Percentiles rank a stretch among this genome's conserved stretches.
Conservation (phyloP, 176 grass and related monocot species). For the Eragrostis nindensis region DNA sequence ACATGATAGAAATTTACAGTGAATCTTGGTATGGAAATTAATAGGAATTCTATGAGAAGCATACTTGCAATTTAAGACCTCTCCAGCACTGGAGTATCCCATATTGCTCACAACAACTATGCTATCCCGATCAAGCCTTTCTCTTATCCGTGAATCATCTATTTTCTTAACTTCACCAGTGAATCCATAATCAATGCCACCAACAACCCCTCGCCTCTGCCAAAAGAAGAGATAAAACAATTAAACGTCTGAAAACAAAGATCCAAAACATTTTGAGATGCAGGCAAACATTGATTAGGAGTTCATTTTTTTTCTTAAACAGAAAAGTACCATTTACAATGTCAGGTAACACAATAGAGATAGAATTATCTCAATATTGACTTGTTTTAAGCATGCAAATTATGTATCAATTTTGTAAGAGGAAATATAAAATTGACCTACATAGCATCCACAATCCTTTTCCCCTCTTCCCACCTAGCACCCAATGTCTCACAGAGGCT, state of each 20-base stretch:
- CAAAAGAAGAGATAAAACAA: constrained; percentile 41
- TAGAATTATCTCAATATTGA: neutral
- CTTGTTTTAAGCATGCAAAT: too few species aligned
- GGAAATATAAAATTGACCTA: neutral
- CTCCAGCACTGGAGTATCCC: constrained; percentile 86
- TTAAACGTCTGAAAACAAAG: constrained; percentile 20
- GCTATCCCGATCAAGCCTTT: constrained; percentile 87
- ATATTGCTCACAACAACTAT: constrained; percentile 93
- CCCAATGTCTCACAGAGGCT: too few species aligned
- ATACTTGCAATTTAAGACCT: constrained; percentile 98
- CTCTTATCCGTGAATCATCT: constrained; percentile 87
- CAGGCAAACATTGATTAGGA: neutral
- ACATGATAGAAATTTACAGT: neutral
- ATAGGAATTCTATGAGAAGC: constrained; percentile 25
- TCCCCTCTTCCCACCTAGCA: neutral
- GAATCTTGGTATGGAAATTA: constrained; percentile 24
- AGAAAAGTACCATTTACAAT: neutral
- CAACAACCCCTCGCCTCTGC: constrained; percentile 71
- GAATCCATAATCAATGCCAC: constrained; percentile 70
- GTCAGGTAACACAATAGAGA: neutral
- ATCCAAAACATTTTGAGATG: constrained; percentile 1
- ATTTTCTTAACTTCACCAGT: constrained; percentile 97
- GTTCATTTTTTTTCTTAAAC: neutral
- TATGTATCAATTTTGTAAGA: neutral
- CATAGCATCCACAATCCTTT: neutral